Evolutionary conservation across 805 yeast genomes (phyloP).

Genomic region (Saccharomycopsis fodiens): DNA sequence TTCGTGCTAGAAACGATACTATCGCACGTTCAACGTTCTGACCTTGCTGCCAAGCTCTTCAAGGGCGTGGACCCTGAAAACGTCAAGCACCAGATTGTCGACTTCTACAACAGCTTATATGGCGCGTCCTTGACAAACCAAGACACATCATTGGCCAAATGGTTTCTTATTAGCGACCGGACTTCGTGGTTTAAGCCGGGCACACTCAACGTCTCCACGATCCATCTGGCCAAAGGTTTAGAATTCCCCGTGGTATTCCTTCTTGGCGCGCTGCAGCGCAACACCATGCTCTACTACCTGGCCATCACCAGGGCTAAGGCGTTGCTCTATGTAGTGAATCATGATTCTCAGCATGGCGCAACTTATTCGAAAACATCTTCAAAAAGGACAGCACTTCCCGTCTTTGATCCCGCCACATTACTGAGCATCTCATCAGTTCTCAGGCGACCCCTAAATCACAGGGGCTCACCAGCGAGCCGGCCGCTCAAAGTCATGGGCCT

Average conservation of each 20-base stretch:
- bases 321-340: slow-evolving; percentile 25
- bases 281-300: slow-evolving; percentile 40
- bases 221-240: slow-evolving; percentile 69
- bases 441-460: neutral
- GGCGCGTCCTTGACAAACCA: slow-evolving; percentile 25
- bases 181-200: slow-evolving; percentile 5
- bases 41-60: slow-evolving; percentile 20
- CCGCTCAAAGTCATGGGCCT: too few relatives aligned
- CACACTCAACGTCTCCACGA: slow-evolving; percentile 51
- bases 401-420: neutral
- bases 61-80: slow-evolving; percentile 24
- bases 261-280: slow-evolving; percentile 10
- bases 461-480: too few relatives aligned
- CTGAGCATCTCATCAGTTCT: neutral
- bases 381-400: too few relatives aligned
- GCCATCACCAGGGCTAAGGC: slow-evolving; percentile 57
- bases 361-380: too few relatives aligned
- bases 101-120: slow-evolving; percentile 32
- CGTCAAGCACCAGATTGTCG: slow-evolving; percentile 22
- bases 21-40: slow-evolving; percentile 16
- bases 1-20: slow-evolving; percentile 19
- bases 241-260: slow-evolving; percentile 55
- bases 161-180: neutral
- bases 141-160: neutral
- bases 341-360: too few relatives aligned